Conservation (phyloP, 352 stramenopile species). For the Pythium guiyangense region DNA sequence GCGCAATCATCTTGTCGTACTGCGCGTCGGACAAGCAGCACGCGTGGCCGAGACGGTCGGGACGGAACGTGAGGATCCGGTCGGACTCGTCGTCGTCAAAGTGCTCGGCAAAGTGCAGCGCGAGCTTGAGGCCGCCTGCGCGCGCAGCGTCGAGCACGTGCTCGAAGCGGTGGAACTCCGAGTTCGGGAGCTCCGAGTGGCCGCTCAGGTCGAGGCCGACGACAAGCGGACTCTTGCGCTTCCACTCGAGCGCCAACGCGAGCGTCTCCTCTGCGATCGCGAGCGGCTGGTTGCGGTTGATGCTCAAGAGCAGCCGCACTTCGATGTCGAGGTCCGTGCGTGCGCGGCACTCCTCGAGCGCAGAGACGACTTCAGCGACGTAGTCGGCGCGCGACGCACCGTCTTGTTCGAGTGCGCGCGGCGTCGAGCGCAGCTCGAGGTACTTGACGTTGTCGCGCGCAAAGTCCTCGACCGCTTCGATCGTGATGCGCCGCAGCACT, state of each 20-base stretch:
- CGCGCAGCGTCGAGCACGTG: constrained; percentile 65
- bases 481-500: constrained; percentile 57
- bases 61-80: constrained; percentile 84
- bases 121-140: constrained; percentile 72
- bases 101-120: constrained; percentile 92
- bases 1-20: constrained; percentile 57
- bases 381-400: constrained; percentile 60
- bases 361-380: constrained; percentile 58
- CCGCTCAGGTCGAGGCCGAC: constrained; percentile 86
- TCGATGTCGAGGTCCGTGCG: constrained; percentile 57
- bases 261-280: constrained; percentile 63
- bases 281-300: constrained; percentile 76
- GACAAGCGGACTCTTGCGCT: constrained; percentile 46
- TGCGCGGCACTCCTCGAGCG: constrained; percentile 58
- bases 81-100: constrained; percentile 76
- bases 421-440: constrained; percentile 81
- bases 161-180: constrained; percentile 85
- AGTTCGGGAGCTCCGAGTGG: constrained; percentile 72
- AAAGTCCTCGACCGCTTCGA: constrained; percentile 86
- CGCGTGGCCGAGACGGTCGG: constrained; percentile 91
- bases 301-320: constrained; percentile 73
- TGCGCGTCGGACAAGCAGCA: constrained; percentile 74
- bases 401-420: constrained; percentile 49
- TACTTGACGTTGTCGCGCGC: constrained; percentile 75
- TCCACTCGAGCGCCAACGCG: constrained; percentile 46